Base-by-base conservation (phyloP, 2,329 filamentous ascomycete species). In the Ophidiomyces ophidiicola region DNA sequence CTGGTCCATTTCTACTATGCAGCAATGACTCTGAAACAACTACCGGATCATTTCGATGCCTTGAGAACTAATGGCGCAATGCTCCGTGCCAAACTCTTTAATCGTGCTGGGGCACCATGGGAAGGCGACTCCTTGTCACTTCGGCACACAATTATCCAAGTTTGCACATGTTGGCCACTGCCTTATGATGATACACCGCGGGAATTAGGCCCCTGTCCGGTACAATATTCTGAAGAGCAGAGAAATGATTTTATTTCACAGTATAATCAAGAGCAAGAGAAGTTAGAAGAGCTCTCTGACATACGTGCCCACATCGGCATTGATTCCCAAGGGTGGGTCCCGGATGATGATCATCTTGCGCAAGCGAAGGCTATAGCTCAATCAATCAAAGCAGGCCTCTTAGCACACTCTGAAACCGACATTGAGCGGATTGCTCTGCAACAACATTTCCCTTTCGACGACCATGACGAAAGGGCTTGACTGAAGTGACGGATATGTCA, bases 41-140 rank as follows among this genome's bases (percentile, higher is more conserved):
- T 49, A 2, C 48, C 46, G n/a, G 47, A 52, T 40, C 49, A 54
- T 38, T 55, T 52, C 35, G 46, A 51, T 21, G 49, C 48, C 0
- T 18, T 54, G 3, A 24, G 45, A 14, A 20, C 29, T 31, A 45
- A 48, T 17, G 48, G 43, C 25, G 38, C 6, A 17, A 53, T 50
- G 41, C 46, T 53, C 5, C 44, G 48, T 25, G 45, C 39, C 1
- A 55, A 55, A 26, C 32, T 55, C 8, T 56, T 53, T 33, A 30
- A 46, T 14, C 39, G 39, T 36, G 47, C 49, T 2, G 28, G 44
- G 7, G 42, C 44, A n/a, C 53, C 51, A 1, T 58, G 50, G 54
- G 52, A 58, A 46, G 54, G 55, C 0, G 48, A 57, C 31, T 48
- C 44, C 11, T 14, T 54, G 2, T 46, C 47, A 2, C 39, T 58